Evolutionary conservation across 2,329 filamentous ascomycete species (phyloP), one percentile per base, ranked within the genome.

Genomic region (Plenodomus tracheiphilus): DNA sequence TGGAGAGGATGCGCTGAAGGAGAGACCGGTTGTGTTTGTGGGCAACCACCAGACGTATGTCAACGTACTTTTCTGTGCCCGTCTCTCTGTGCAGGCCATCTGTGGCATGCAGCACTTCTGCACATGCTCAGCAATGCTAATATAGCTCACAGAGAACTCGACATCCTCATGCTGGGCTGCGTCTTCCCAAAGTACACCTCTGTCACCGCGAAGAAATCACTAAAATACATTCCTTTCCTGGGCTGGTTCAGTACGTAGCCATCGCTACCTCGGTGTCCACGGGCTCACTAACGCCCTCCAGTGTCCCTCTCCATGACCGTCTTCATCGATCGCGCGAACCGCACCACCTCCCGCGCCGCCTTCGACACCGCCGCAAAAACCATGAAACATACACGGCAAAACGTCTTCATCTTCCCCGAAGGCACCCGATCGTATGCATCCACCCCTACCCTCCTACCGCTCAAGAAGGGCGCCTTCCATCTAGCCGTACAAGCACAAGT

Each of bases 391-490:
- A 80, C 87, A 64, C 68, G 71, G 47, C 78, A 81, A 78, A 89
- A 82, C 73, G 89, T 93, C 62, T 93, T 85, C 77, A 91, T 93
- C 76, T 93, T 93, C 74, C 88, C 89, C 50, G 94, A 99, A 77
- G 94, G 94, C 42, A 99, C 94, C 1, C 84, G 94, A 59, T 95
- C 89, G 71, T 96, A 97, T 76, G 82, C 88, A 48, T 84, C 87
- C 62, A 86, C 92, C 46, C 89, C 94, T 1, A 83, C 81, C 50
- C 76, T 99, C 64, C 79, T 97, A 46, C 89, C 91, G n/a, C 99
- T 97, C 81, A 99, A 99, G 78, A 99, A 99, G 79, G 94, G 94
- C 51, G 94, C 93, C 39, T 99, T 99, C 75, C 93, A 99, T 73
- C 81, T 99, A 28, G 94, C 94, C 39, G 84, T 99, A 17, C 89